Base-by-base conservation (phyloP, 2,329 filamentous ascomycete genomes). In the Fusarium sp. region DNA sequence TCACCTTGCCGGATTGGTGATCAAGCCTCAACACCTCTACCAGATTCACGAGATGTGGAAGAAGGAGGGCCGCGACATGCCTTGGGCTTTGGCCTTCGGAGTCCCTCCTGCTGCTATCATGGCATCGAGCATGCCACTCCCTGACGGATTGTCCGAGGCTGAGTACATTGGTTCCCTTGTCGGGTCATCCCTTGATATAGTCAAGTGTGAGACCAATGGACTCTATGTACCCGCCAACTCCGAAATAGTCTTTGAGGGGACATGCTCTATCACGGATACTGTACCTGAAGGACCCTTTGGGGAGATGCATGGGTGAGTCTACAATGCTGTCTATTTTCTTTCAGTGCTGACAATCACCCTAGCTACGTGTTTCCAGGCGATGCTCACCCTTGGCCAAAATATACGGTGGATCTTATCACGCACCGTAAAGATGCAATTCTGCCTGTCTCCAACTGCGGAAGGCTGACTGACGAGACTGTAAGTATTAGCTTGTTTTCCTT, bases 241-340 rank as follows among this genome's bases (percentile, higher is more conserved):
- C 0, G 86, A 88, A 71, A 87, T 88, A 48, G 82, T 88, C 0
- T 75, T 88, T 3, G 86, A 88, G 56, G 86, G 86, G 2, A 83
- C 82, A 3, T 68, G 70, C 64, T 68, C 78, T 2, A 39, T 73
- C 6, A 73, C 55, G 1, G 71, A 83, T 38, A 86, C 84, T 0
- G 83, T 66, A 0, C 74, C 74, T 0, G 86, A 88, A 61, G 87
- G 86, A 0, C 86, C 86, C 0, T 88, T 88, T 75, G 86, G 85
- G 0, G 87, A 86, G 31, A 78, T 78, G 75, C 77, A 77, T 13
- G 77, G 77, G 68, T 73, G 48, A 28, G 71, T 31, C 36, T 31
- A 1, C 12, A 24, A 6, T 13, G 2, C 16, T 14, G 10, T 35
- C 10, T 35, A 9, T 22, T 8, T 6, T 31, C 15, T 10, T 22